phyloP scores from a whole-genome alignment of 768 basidiomycete genomes.

The Austroboletus festivus region DNA sequence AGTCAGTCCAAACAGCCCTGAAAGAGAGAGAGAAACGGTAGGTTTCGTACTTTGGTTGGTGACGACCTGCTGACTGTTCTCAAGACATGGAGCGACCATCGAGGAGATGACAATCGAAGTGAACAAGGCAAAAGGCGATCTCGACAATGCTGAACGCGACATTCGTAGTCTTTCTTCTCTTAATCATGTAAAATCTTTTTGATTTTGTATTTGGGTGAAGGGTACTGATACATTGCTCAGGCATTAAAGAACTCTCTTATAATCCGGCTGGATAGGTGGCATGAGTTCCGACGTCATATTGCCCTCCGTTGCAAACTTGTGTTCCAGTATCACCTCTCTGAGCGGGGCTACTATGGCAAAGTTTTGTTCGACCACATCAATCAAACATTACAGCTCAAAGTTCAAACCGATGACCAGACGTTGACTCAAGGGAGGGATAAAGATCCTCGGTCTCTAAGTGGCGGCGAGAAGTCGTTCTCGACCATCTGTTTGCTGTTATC shows the following conservation, averaged over 20 bases:
- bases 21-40: constrained; percentile 64
- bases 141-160: constrained; percentile 59
- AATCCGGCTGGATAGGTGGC: constrained; percentile 71
- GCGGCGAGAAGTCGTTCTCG: constrained; percentile 96
- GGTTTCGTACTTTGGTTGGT: constrained; percentile 10
- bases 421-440: constrained; percentile 69
- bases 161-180: constrained; percentile 60
- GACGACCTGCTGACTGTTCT: constrained; percentile 1
- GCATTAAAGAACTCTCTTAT: constrained; percentile 63
- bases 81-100: constrained; percentile 70
- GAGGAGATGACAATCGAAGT: constrained; percentile 76
- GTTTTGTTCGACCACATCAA: constrained; percentile 78
- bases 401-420: constrained; percentile 80
- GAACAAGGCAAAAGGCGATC: constrained; percentile 55
- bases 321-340: constrained; percentile 77
- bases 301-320: constrained; percentile 83
- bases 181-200: constrained; percentile 53
- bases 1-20: constrained; percentile 62
- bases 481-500: constrained; percentile 93
- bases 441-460: constrained; percentile 82
- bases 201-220: not conserved
- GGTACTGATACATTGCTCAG: constrained; percentile 37
- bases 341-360: constrained; percentile 88
- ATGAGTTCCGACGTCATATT: constrained; percentile 84
- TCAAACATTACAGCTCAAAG: constrained; percentile 65